Evolutionary conservation across 441 rosid species (phyloP), one percentile per base, ranked within the genome.

Genomic region (Mallotus repandus): DNA sequence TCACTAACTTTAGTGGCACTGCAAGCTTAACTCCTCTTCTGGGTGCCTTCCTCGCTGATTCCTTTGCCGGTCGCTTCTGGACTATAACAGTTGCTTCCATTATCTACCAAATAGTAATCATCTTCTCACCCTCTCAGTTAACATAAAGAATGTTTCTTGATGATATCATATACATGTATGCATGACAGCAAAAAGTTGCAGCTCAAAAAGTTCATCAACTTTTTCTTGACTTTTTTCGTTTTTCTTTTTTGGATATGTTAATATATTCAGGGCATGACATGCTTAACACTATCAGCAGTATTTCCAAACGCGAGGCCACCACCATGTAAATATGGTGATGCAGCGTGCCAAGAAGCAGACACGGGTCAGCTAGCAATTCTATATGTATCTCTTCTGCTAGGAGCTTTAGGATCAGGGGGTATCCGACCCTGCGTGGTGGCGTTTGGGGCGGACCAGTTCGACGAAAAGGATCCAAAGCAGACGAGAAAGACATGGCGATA

Each of bases 371-470:
- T 89, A 54, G 88, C 88, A 38, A 71, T 92, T 68, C 77, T 94
- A 8, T 92, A 94, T 73, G 73, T 52, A 57, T 87, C 89, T 49
- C 89, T 94, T 35, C 81, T 91, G 5, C 88, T 94, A 2, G 86
- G 81, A 66, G 99, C 98, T 22, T 67, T 94, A n/a, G 98, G 98
- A 19, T 81, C 99, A 6, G 99, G 99, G 41, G 99, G 99, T 63
- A 94, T 94, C 87, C 89, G 99, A 69, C 98, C 99, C 0, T 92
- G 99, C 57, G 97, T 92, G 66, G 98, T 86, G 46, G 90, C 97
- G n/a, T 94, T 94, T 54, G 99, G 98, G 79, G 99, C 98, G n/a
- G 98, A 94, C 77, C 99, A 94, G 76, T 92, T 94, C 73, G 93
- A 88, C 18, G 93, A 92, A 78, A 76, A 88, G 21, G 94, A 92